These are phyloP conservation scores for Paramecium sonneborni DNA, from an alignment of 73 alveolate genomes.

Conservation along the genomic window DNA sequence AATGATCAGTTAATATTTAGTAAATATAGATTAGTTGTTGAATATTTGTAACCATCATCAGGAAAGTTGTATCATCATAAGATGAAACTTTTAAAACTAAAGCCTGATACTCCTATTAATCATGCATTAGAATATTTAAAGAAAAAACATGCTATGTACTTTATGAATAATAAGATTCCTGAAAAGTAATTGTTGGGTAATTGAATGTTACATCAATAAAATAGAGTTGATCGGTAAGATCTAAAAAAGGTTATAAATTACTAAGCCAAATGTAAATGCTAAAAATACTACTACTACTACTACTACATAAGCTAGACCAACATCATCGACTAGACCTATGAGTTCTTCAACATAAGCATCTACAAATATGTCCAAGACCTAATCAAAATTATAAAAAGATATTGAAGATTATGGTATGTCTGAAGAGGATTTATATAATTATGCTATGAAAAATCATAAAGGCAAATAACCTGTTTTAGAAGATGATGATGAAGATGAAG, in stretches of 20 bases:
- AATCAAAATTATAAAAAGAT: background rate
- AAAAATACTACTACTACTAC: background rate
- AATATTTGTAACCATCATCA: constrained; percentile 82
- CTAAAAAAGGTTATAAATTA: background rate
- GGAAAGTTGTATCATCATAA: constrained; percentile 97
- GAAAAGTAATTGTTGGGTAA: constrained; percentile 66
- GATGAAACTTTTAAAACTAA: constrained; percentile 87
- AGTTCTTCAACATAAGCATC: constrained; percentile 16
- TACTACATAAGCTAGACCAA: constrained; percentile 2
- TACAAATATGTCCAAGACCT: background rate
- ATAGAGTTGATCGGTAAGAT: constrained; percentile 64
- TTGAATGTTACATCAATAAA: background rate
- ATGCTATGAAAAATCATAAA: background rate
- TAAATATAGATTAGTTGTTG: background rate
- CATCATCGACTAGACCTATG: background rate
- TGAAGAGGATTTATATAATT: constrained; percentile 17
- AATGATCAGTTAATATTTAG: constrained; percentile 63
- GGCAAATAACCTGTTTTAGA: constrained; percentile 54
- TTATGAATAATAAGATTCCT: constrained; percentile 71
- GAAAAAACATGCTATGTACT: constrained; percentile 86
- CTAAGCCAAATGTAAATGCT: background rate
- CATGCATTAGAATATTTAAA: constrained; percentile 86
- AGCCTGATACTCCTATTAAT: constrained; percentile 76
- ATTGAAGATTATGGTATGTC: constrained; percentile 43
- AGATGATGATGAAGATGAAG: constrained; percentile 59